Base-by-base conservation (phyloP, 805 yeast species). In the Ogataea siamensis region DNA sequence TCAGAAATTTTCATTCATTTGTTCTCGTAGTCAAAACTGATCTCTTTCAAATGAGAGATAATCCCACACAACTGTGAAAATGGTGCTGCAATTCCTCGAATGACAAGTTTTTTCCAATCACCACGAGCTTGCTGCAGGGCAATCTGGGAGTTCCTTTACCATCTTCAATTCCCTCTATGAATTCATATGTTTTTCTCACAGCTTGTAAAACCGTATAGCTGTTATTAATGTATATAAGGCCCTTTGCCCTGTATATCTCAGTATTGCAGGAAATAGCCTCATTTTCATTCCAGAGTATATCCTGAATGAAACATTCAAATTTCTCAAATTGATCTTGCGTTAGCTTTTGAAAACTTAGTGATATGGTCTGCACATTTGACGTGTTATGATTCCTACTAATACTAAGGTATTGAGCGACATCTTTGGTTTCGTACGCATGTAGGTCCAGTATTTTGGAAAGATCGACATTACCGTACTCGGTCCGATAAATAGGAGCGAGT, bases 111-210 rank as follows among this genome's bases (percentile, higher is more conserved):
- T 57, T 60, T 2, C 67, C 67, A 14, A 62, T 62, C n/a, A 62
- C 27, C 12, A 62, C 66, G 13, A 62, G 37, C 39, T 60, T 39
- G 25, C 41, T 38, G 21, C 22, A 14, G 16, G 15, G 24, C 24
- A 32, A 13, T 13, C 9, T 16, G 4, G 27, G 14, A 4, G 6
- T 7, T 11, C 12, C n/a, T 17, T 6, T 12, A 5, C n/a, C 13
- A 10, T 10, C 14, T 7, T 28, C 17, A 7, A 5, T 13, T 37
- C 60, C 63, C 4, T 74, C 78, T 4, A 81, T 70, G 3, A 87
- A 67, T 46, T 93, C 99, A 60, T 87, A 93, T 0, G 95, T 87
- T 39, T 88, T 93, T 43, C 98, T 70, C 0, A 93, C 99, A 9
- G 95, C 98, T 58, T 93, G 99, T 8, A 93, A 63, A 6, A 88